These are phyloP conservation scores for Inga laurina DNA, from an alignment of 306 rosid genomes.

Conservation along the genomic window DNA sequence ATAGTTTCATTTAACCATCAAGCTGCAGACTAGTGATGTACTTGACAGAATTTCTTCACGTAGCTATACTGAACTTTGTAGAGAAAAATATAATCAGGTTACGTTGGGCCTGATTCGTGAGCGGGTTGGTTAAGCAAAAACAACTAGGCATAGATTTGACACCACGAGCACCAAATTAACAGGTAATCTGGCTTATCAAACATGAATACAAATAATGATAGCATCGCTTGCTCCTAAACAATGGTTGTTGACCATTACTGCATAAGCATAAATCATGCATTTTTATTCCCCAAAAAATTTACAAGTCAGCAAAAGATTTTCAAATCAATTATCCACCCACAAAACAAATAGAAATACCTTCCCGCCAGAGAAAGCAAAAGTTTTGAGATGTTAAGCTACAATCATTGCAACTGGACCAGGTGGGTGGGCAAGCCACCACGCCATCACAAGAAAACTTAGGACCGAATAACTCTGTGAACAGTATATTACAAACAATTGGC, in stretches of 20 bases:
- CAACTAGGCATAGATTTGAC: conserved; percentile 1
- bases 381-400: not conserved
- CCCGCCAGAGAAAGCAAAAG: not conserved
- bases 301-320: not conserved
- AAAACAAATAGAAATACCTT: not conserved
- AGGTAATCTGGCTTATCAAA: not conserved
- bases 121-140: not conserved
- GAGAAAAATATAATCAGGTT: not conserved
- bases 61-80: not conserved
- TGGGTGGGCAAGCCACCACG: not conserved
- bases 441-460: not conserved
- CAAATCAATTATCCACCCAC: not conserved
- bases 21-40: not conserved
- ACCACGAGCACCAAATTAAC: not conserved
- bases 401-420: not conserved
- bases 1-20: not conserved
- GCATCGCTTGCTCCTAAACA: not conserved
- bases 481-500: not conserved
- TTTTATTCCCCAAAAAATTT: not conserved
- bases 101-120: not conserved
- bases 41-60: not conserved
- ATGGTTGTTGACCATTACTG: not conserved
- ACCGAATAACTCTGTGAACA: not conserved
- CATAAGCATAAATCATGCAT: not conserved
- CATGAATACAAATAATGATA: not conserved